phyloP scores from a whole-genome alignment of 495 filamentous ascomycete species.

The Aeminium ludgeri region DNA sequence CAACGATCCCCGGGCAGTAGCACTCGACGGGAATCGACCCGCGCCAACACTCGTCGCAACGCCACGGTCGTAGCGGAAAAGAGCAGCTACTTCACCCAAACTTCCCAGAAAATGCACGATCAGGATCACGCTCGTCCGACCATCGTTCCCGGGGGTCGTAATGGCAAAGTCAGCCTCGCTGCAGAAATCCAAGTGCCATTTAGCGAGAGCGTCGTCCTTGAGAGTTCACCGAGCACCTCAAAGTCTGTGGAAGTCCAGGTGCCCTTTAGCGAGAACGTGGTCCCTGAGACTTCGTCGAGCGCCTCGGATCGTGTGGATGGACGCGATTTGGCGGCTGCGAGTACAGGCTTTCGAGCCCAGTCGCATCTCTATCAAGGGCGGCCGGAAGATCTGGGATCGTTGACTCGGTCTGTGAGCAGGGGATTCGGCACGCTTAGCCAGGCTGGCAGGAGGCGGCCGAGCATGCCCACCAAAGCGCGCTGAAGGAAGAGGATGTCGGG shows the following conservation, averaged over 20 bases:
- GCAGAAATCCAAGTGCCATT: no score
- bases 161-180: neutral
- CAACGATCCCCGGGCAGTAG: neutral
- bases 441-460: constrained; percentile 5
- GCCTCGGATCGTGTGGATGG: neutral
- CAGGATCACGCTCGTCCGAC: constrained; percentile 1
- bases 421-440: constrained; percentile 11
- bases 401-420: constrained; percentile 8
- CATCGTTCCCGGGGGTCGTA: constrained; percentile 3
- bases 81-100: constrained; percentile 8
- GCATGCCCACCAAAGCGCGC: constrained; percentile 4
- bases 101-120: neutral
- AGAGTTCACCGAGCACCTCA: no score
- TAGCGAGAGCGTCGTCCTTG: no score
- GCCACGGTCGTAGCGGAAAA: neutral
- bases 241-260: no score
- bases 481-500: neutral
- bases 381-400: constrained; percentile 1
- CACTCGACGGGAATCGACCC: neutral
- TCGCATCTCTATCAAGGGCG: no score
- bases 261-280: neutral
- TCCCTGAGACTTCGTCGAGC: constrained; percentile 5
- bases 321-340: neutral
- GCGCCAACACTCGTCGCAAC: constrained; percentile 10
- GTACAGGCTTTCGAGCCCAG: neutral